Conservation (phyloP, 2,329 filamentous ascomycete genomes). For the Polytolypa hystricis region DNA sequence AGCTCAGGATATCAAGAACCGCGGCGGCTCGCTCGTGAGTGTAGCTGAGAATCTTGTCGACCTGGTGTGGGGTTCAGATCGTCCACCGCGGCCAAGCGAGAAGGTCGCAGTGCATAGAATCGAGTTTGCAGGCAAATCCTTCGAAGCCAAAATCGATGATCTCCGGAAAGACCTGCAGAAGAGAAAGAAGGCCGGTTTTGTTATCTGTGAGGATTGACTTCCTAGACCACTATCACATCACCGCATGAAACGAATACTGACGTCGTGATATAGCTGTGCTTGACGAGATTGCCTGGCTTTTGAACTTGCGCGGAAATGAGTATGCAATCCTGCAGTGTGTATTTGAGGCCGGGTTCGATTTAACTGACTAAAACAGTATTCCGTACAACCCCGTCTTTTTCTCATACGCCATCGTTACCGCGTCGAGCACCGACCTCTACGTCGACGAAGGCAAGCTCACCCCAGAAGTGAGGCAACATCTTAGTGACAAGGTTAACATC, state of each 20-base stretch:
- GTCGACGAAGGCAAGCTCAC: slow-evolving; percentile 70
- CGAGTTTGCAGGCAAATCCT: slow-evolving; percentile 70
- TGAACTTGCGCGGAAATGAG: slow-evolving; percentile 89
- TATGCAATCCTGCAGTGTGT: slow-evolving; percentile 22
- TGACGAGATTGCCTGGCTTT: slow-evolving; percentile 97
- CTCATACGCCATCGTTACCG: slow-evolving; percentile 83
- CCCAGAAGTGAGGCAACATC: slow-evolving; percentile 55
- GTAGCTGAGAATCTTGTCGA: slow-evolving; percentile 82
- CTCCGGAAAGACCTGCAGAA: slow-evolving; percentile 85
- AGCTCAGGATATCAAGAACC: slow-evolving; percentile 74
- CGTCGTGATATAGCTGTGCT: slow-evolving; percentile 53
- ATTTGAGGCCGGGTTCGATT: background rate
- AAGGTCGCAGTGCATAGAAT: slow-evolving; percentile 60
- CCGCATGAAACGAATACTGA: slow-evolving; percentile 1
- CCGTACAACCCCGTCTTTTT: slow-evolving; percentile 98
- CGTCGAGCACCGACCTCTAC: slow-evolving; percentile 65
- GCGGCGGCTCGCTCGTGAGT: slow-evolving; percentile 63
- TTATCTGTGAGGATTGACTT: slow-evolving; percentile 49
- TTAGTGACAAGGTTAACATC: slow-evolving; percentile 58
- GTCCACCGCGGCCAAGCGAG: slow-evolving; percentile 65
- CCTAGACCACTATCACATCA: background rate
- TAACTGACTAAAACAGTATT: slow-evolving; percentile 49
- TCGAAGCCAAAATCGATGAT: slow-evolving; percentile 71
- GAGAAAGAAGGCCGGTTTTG: slow-evolving; percentile 75
- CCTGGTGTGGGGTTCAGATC: slow-evolving; percentile 65